Conservation (phyloP, 768 basidiomycete species). For the Grammothele lineata region DNA sequence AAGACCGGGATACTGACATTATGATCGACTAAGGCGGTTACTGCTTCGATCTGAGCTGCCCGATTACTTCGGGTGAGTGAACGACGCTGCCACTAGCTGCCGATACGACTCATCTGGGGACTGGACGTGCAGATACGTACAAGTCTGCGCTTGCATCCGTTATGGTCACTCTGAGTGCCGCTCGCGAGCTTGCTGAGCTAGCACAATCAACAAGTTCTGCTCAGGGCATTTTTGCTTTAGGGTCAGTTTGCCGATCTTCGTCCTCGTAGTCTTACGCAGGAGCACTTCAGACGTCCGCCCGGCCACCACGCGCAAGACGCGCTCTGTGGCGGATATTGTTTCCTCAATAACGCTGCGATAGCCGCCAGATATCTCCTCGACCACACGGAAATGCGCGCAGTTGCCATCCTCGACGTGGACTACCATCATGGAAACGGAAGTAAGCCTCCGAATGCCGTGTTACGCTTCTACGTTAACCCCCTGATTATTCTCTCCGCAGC, state of each 20-base stretch:
- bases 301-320: slow-evolving; percentile 29
- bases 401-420: slow-evolving; percentile 33
- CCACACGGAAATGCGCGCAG: background rate
- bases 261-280: too few species aligned
- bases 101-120: too few species aligned
- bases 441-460: background rate
- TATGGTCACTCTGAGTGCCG: slow-evolving; percentile 24
- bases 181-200: slow-evolving; percentile 9
- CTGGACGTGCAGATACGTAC: slow-evolving; percentile 23
- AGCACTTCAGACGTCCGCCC: slow-evolving; percentile 27
- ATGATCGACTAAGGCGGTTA: too few species aligned
- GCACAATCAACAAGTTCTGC: background rate
- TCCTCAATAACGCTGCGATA: slow-evolving; percentile 30
- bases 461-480: background rate
- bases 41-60: slow-evolving; percentile 30
- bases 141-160: slow-evolving; percentile 26
- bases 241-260: too few species aligned
- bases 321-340: slow-evolving; percentile 33
- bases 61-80: slow-evolving; percentile 28
- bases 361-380: slow-evolving; percentile 27
- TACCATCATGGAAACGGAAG: slow-evolving; percentile 36
- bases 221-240: slow-evolving; percentile 20
- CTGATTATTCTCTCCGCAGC: slow-evolving; percentile 10
- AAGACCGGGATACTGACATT: too few species aligned
- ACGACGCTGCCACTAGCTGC: too few species aligned